phyloP scores from a whole-genome alignment of 2,329 filamentous ascomycete species.

The Trichoderma arundinaceum region DNA sequence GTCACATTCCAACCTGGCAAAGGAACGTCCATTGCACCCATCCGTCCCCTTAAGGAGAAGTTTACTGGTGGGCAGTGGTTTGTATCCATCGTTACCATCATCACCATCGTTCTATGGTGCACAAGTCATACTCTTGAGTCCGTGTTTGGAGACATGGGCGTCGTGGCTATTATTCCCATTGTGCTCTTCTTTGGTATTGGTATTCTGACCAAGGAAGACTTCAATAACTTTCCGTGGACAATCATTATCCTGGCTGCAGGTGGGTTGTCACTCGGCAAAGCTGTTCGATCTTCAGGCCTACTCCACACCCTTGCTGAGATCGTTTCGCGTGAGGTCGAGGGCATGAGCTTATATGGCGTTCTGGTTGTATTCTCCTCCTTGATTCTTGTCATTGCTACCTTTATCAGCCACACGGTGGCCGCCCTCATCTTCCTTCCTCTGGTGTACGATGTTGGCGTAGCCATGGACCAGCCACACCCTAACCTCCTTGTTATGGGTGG shows the following conservation, averaged over 20 bases:
- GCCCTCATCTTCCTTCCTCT: constrained; percentile 93
- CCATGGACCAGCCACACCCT: constrained; percentile 88
- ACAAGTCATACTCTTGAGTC: constrained; percentile 85
- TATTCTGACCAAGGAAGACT: constrained; percentile 97
- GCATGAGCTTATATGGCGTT: constrained; percentile 83
- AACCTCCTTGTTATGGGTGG: constrained; percentile 95
- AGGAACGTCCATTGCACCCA: constrained; percentile 88
- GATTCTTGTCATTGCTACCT: constrained; percentile 92
- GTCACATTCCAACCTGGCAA: constrained; percentile 83
- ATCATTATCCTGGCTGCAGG: constrained; percentile 98
- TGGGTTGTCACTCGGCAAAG: constrained; percentile 88
- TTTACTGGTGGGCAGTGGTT: constrained; percentile 94
- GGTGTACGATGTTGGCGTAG: constrained; percentile 81
- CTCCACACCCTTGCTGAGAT: constrained; percentile 82
- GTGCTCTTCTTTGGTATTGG: constrained; percentile 96
- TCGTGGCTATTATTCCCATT: constrained; percentile 94
- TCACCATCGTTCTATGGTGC: constrained; percentile 91
- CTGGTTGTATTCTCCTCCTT: constrained; percentile 82
- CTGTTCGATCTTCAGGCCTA: constrained; percentile 90
- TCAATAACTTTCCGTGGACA: constrained; percentile 99
- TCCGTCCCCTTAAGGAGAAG: constrained; percentile 84
- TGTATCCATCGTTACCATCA: constrained; percentile 79
- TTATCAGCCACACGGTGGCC: constrained; percentile 96
- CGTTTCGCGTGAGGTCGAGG: constrained; percentile 76
- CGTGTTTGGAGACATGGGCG: constrained; percentile 96